These are phyloP conservation scores for Chimonanthus praecox DNA, from an alignment of 164 flowering plant genomes.

Conservation along the genomic window DNA sequence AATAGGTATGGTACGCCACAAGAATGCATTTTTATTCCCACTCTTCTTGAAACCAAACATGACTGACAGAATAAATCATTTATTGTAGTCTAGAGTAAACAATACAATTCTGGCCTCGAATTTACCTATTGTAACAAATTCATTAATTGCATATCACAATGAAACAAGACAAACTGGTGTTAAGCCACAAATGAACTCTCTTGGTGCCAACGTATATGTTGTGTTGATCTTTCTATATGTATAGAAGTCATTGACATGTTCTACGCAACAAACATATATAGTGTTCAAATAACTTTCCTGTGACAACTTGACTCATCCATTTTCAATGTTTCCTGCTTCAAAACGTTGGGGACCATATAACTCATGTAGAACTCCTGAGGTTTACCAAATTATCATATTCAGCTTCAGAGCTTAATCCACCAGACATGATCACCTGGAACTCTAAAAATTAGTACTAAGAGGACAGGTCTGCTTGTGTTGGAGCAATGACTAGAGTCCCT, in stretches of 20 bases:
- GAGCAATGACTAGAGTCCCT: slow-evolving; percentile 21
- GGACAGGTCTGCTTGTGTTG: too few relatives aligned
- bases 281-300: not conserved
- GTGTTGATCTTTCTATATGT: too few relatives aligned
- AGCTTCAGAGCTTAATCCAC: not conserved
- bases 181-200: not conserved
- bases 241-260: not conserved
- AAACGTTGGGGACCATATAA: not conserved
- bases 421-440: not conserved
- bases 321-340: not conserved
- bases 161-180: too few relatives aligned
- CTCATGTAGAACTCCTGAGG: not conserved
- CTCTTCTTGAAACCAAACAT: too few relatives aligned
- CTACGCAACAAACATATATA: not conserved
- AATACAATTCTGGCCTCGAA: too few relatives aligned
- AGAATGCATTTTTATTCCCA: too few relatives aligned
- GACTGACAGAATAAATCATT: too few relatives aligned
- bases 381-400: not conserved
- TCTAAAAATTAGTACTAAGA: too few relatives aligned
- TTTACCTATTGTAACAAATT: too few relatives aligned
- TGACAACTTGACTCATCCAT: not conserved
- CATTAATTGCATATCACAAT: too few relatives aligned
- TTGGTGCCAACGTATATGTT: not conserved
- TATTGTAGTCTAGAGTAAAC: too few relatives aligned
- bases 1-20: too few relatives aligned